Evolutionary conservation across 371 early-diverging fungal genomes (phyloP).

Genomic region (Mortierella sp.): DNA sequence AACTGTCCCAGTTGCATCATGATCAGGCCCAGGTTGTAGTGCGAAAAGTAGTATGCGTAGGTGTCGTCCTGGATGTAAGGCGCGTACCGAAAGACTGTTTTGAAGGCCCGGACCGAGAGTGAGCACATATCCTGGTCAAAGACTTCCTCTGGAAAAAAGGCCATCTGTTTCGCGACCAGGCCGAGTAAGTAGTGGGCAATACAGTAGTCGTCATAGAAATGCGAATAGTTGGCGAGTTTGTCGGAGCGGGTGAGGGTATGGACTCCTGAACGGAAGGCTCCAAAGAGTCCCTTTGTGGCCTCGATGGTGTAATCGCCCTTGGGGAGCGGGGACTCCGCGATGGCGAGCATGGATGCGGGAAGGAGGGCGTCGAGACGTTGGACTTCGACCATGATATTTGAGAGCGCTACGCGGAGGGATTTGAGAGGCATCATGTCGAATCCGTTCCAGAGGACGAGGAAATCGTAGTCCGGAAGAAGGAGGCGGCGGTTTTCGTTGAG

Average conservation of each 20-base stretch:
- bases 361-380: conserved; percentile 39
- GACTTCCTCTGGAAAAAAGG: conserved; percentile 42
- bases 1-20: conserved; percentile 36
- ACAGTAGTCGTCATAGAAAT: conserved; percentile 54
- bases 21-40: conserved; percentile 47
- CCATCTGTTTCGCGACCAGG: conserved; percentile 43
- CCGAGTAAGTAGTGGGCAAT: conserved; percentile 47
- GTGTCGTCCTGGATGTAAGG: conserved; percentile 56
- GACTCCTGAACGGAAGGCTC: conserved; percentile 22
- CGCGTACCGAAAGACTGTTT: conserved; percentile 51
- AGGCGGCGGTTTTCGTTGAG: conserved; percentile 37
- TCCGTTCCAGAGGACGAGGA: conserved; percentile 53
- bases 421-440: conserved; percentile 57
- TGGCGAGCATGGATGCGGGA: conserved; percentile 45
- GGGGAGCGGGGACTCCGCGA: conserved; percentile 39
- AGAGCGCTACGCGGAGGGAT: conserved; percentile 35
- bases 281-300: conserved; percentile 35
- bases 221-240: conserved; percentile 30
- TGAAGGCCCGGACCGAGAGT: conserved; percentile 32
- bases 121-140: conserved; percentile 43
- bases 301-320: conserved; percentile 48
- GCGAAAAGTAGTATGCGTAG: conserved; percentile 51
- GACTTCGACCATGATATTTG: conserved; percentile 45
- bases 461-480: conserved; percentile 49
- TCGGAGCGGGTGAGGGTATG: conserved; percentile 41